phyloP scores from a whole-genome alignment of 495 filamentous ascomycete genomes.

The Tirmania nivea region DNA sequence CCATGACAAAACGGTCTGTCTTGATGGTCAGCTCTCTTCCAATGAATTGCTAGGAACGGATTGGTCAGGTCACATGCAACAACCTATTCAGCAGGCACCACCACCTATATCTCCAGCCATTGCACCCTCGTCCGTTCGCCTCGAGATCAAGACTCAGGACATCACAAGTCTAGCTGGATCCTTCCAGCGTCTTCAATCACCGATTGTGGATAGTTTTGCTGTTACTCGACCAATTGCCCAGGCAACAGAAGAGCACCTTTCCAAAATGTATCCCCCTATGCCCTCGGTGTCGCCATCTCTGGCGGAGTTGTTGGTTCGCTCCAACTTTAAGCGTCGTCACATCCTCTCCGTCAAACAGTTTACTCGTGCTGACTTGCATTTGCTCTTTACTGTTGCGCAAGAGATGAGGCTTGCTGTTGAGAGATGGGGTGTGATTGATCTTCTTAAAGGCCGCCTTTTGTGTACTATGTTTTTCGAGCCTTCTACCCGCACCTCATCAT shows the following conservation, averaged over 20 bases:
- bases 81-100: slow-evolving; percentile 28
- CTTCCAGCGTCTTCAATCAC: not conserved
- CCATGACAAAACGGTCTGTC: slow-evolving; percentile 51
- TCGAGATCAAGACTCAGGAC: slow-evolving; percentile 16
- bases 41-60: slow-evolving; percentile 42
- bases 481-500: slow-evolving; percentile 83
- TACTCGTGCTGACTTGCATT: slow-evolving; percentile 61
- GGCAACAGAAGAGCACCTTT: slow-evolving; percentile 7
- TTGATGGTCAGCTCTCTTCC: slow-evolving; percentile 43
- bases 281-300: slow-evolving; percentile 35
- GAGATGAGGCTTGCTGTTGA: slow-evolving; percentile 90
- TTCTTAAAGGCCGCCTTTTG: slow-evolving; percentile 66
- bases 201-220: not conserved
- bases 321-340: slow-evolving; percentile 66
- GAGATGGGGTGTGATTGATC: slow-evolving; percentile 65
- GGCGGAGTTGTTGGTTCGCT: slow-evolving; percentile 46
- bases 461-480: slow-evolving; percentile 94
- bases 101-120: slow-evolving; percentile 27
- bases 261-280: slow-evolving; percentile 6
- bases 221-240: not conserved
- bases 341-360: slow-evolving; percentile 82
- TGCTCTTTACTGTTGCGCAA: slow-evolving; percentile 85
- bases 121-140: not conserved
- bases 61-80: slow-evolving; percentile 48
- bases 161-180: slow-evolving; percentile 9